Conservation (phyloP, 192 early-diverging fungal genomes). For the Coemansia sp. region DNA sequence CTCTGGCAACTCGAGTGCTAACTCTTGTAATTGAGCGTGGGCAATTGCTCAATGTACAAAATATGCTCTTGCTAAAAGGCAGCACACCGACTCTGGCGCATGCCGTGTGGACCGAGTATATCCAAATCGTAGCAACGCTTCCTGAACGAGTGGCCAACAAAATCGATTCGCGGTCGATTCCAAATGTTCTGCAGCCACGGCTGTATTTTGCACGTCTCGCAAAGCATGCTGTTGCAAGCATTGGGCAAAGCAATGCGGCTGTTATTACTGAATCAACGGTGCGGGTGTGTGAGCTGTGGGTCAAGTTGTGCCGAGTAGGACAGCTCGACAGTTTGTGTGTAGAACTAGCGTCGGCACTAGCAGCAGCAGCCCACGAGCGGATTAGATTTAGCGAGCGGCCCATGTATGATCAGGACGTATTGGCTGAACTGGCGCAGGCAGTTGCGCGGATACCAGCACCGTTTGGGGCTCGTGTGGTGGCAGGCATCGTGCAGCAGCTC, state of each 20-base stretch:
- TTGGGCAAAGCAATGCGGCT: neutral
- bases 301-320: conserved; percentile 41
- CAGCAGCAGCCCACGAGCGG: neutral
- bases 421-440: neutral
- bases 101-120: conserved; percentile 23
- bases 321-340: conserved; percentile 21
- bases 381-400: neutral
- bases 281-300: conserved; percentile 20
- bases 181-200: conserved; percentile 12
- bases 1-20: neutral
- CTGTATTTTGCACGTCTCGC: conserved; percentile 34
- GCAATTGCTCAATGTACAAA: neutral
- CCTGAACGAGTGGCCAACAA: conserved; percentile 42
- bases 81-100: neutral
- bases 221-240: conserved; percentile 5
- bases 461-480: conserved; percentile 20
- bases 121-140: conserved; percentile 25
- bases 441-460: conserved; percentile 14
- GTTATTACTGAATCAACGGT: neutral
- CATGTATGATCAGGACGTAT: neutral
- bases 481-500: conserved; percentile 16
- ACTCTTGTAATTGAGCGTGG: neutral
- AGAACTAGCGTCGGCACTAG: conserved; percentile 31
- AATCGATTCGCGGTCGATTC: conserved; percentile 33
- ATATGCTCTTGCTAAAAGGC: neutral